These are phyloP conservation scores for Hypoxylon sp. DNA, from an alignment of 2,329 filamentous ascomycete genomes.

Conservation along the genomic window DNA sequence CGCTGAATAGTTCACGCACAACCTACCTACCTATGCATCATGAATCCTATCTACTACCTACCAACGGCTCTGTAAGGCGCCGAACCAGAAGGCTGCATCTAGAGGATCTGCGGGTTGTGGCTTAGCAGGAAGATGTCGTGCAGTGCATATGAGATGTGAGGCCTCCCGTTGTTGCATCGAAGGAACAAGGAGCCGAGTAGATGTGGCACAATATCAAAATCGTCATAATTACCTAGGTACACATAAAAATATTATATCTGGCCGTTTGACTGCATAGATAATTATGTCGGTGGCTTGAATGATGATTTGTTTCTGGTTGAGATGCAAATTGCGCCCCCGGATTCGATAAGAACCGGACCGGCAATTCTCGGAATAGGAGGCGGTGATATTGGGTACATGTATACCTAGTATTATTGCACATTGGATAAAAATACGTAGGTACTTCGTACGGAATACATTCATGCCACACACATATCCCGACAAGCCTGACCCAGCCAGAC, in stretches of 20 bases:
- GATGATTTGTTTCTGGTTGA: background rate
- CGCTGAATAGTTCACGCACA: constrained; percentile 2
- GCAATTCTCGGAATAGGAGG: constrained; percentile 21
- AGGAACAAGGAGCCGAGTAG: constrained; percentile 11
- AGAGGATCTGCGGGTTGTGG: constrained; percentile 19
- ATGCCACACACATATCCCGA: background rate
- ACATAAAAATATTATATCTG: background rate
- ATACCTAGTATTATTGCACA: no score
- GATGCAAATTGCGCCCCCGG: constrained; percentile 14
- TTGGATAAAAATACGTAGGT: background rate
- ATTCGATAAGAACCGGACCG: constrained; percentile 24
- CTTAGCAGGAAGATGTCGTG: constrained; percentile 23
- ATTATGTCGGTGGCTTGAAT: constrained; percentile 1
- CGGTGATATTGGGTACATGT: no score
- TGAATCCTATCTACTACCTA: constrained; percentile 7
- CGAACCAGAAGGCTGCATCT: constrained; percentile 16
- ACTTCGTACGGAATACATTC: background rate
- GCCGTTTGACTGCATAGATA: no score
- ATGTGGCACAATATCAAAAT: background rate
- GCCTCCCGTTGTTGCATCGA: constrained; percentile 30
- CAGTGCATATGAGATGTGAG: constrained; percentile 33
- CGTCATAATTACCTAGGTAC: constrained; percentile 14
- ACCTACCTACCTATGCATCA: constrained; percentile 5
- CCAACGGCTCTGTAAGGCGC: constrained; percentile 19
- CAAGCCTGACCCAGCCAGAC: no score